A percentile compares a stretch with the other conserved stretches of the same genome.
These are phyloP conservation scores for Chenopodium berlandieri DNA, from an alignment of 148 eudicot species.

Conservation along the genomic window DNA sequence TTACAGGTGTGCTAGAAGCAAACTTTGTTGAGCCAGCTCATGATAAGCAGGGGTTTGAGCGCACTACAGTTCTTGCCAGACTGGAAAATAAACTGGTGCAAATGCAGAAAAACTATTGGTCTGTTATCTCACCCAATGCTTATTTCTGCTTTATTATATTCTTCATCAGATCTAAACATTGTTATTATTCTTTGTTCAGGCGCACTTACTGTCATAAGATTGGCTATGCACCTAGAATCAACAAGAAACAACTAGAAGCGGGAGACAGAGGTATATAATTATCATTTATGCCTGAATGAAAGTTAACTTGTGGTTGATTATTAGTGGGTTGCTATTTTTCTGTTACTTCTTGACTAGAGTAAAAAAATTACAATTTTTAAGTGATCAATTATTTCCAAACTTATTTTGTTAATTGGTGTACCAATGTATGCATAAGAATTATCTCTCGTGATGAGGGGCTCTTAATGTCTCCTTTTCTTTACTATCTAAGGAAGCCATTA, in stretches of 20 bases:
- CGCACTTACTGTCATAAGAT: conserved; percentile 59
- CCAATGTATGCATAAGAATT: too few species aligned
- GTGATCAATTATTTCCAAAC: not conserved
- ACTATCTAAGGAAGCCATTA: too few species aligned
- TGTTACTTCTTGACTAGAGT: not conserved
- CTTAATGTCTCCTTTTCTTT: too few species aligned
- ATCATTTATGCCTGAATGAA: not conserved
- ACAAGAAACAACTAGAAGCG: conserved; percentile 30
- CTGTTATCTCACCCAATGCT: conserved; percentile 25
- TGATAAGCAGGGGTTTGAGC: conserved; percentile 99
- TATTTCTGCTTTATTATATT: conserved; percentile 6
- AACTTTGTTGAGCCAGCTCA: conserved; percentile 99
- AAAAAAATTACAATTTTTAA: too few species aligned
- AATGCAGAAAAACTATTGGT: conserved; percentile 87
- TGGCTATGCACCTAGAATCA: conserved; percentile 76
- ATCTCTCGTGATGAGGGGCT: too few species aligned
- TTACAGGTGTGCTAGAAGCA: conserved; percentile 89
- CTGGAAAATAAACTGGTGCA: conserved; percentile 59
- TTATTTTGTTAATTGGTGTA: not conserved
- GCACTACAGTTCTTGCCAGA: conserved; percentile 79
- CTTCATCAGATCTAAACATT: conserved; percentile 6
- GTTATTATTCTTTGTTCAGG: conserved; percentile 42
- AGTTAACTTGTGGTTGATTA: not conserved
- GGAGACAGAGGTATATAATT: conserved; percentile 42
- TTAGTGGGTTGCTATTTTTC: not conserved